Conservation (phyloP, 768 basidiomycete species). For the Mycena indigotica region DNA sequence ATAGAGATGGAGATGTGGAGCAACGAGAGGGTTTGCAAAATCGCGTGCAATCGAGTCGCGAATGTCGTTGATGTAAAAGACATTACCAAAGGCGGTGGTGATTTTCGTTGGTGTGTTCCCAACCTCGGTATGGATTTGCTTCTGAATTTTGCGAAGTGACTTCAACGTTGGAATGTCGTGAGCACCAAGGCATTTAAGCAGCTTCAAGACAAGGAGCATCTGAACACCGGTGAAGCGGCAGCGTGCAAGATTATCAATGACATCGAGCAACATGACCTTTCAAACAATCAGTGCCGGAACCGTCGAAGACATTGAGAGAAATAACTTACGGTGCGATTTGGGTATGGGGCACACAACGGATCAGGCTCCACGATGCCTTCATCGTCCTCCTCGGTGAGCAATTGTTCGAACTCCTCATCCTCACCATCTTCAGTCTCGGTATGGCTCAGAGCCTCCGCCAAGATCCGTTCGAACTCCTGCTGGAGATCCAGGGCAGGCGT, state of each 20-base stretch:
- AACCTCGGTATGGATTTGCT: constrained; percentile 11
- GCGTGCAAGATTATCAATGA: constrained; percentile 35
- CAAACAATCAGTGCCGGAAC: not conserved
- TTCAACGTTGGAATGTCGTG: constrained; percentile 32
- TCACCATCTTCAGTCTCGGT: not conserved
- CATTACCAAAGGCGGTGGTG: constrained; percentile 8
- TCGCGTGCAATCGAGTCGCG: constrained; percentile 27
- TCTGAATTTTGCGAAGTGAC: constrained; percentile 27
- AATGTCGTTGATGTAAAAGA: constrained; percentile 8
- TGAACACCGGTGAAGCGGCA: constrained; percentile 31
- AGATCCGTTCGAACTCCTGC: not conserved
- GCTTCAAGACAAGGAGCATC: constrained; percentile 35
- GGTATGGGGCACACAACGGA: not conserved
- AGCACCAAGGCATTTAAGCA: constrained; percentile 29
- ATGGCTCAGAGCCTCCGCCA: not conserved
- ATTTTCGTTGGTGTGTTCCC: constrained; percentile 15
- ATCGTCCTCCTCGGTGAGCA: not conserved
- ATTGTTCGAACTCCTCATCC: not conserved
- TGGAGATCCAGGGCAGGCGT: not conserved
- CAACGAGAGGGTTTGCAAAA: constrained; percentile 33
- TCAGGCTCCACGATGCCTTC: too few species aligned
- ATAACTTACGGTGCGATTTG: not conserved
- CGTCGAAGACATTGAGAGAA: not conserved
- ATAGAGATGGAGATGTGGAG: constrained; percentile 30
- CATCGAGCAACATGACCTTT: constrained; percentile 27